Evolutionary conservation across 2,329 filamentous ascomycete genomes (phyloP).

Genomic region (Sporothrix dimorphospora): DNA sequence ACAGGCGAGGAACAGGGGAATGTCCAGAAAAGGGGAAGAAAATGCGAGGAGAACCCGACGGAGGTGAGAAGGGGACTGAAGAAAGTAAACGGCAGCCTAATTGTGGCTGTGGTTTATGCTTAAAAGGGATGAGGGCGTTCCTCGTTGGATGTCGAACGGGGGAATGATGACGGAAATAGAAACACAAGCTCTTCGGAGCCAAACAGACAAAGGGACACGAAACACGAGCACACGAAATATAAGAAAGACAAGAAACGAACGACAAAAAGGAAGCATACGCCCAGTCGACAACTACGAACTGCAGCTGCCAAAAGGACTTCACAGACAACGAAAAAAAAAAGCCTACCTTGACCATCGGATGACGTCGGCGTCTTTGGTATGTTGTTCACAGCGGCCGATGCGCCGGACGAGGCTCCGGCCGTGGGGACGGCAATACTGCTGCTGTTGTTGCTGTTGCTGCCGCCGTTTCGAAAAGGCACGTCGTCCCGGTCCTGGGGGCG

Average conservation of each 20-base stretch:
- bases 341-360: slow-evolving; percentile 24
- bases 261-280: neutral
- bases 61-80: neutral
- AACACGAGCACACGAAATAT: neutral
- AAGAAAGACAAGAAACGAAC: neutral
- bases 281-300: neutral
- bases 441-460: neutral
- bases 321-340: neutral
- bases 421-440: neutral
- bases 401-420: neutral
- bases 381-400: neutral
- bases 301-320: neutral
- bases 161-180: neutral
- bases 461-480: neutral
- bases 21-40: neutral
- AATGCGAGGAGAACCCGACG: neutral
- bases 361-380: slow-evolving; percentile 27
- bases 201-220: slow-evolving; percentile 11
- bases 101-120: slow-evolving; percentile 19
- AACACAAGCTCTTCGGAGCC: neutral
- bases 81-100: slow-evolving; percentile 16
- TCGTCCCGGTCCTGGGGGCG: slow-evolving; percentile 22
- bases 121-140: neutral
- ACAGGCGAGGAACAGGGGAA: slow-evolving; percentile 1
- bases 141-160: no score